Evolutionary conservation across 139 green algal species (phyloP), one percentile per base, ranked within the genome.

Genomic region (Choricystis sp.): DNA sequence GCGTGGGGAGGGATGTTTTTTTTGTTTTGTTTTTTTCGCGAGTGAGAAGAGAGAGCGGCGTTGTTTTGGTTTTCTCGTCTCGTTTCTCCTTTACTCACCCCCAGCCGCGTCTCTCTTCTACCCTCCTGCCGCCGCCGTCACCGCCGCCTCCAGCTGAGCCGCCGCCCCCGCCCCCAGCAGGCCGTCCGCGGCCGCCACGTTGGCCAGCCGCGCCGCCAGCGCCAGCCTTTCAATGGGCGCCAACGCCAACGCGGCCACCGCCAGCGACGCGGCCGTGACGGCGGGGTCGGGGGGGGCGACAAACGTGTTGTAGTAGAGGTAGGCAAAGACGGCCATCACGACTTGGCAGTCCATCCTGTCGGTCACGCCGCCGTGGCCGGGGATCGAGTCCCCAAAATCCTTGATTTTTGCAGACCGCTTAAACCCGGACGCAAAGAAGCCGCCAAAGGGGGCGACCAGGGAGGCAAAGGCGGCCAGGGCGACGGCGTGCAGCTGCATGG

Each of bases 401-500:
- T 98, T 96, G 71, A 98, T 91, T 62, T 94, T 89, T 74, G 98
- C 96, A 24, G 89, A 90, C 19, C 94, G 85, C 84, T 99, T 99
- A 80, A 99, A 97, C 21, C 94, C 94, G 28, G 77, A 91, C 3
- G 90, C 94, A 64, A 97, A 97, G 70, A 98, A 98, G 21, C 94
- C 94, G 40, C 85, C 93, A 76, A 99, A 99, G 19, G 94, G 94
- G 21, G 91, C 90, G 57, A 97, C 91, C 59, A 89, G 66, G 22
- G 89, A 96, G 2, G 94, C 94, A 72, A 99, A 98, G 3, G 85
- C 49, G 0, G 88, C 84, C 60, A 98, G 71, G 20, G 82, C 76
- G 49, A 92, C 59, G 25, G 78, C 72, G 59, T 84, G 78, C 29
- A 84, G 60, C 62, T 89, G 79, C 57, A 89, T 74, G 26, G 82